Evolutionary conservation across 164 flowering plant genomes (phyloP).

Genomic region (Magnolia kwangsiensis): DNA sequence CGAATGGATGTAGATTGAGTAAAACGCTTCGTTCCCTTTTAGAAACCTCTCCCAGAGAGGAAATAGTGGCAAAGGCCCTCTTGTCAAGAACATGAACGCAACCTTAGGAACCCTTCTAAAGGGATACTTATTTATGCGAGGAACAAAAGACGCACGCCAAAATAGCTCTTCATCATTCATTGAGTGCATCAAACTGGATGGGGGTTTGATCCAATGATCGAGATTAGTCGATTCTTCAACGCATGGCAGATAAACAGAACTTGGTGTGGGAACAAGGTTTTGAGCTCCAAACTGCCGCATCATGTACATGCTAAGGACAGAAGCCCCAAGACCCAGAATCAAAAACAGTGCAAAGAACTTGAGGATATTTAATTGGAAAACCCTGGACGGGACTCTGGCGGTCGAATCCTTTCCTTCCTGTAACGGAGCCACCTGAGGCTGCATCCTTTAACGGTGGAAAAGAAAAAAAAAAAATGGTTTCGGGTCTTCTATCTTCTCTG

Average conservation of each 20-base stretch:
- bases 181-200: constrained; percentile 53
- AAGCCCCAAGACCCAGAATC: constrained; percentile 49
- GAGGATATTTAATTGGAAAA: constrained; percentile 41
- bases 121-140: constrained; percentile 58
- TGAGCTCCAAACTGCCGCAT: constrained; percentile 34
- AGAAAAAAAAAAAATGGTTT: background rate
- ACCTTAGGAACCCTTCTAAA: constrained; percentile 71
- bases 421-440: constrained; percentile 21
- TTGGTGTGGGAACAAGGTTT: constrained; percentile 17
- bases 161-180: constrained; percentile 83
- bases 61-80: constrained; percentile 79
- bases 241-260: constrained; percentile 35
- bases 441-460: constrained; percentile 24
- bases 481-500: constrained; percentile 7
- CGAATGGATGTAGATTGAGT: constrained; percentile 77
- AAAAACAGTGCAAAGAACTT: constrained; percentile 45
- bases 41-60: constrained; percentile 93
- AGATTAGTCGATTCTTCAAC: constrained; percentile 36
- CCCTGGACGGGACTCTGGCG: constrained; percentile 27
- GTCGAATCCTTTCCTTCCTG: constrained; percentile 57
- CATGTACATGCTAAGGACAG: constrained; percentile 43
- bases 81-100: constrained; percentile 95
- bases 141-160: constrained; percentile 77
- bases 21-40: constrained; percentile 57
- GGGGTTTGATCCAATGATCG: constrained; percentile 62